Conservation (phyloP, 23 red algal species). For the Gracilaria caudata region DNA sequence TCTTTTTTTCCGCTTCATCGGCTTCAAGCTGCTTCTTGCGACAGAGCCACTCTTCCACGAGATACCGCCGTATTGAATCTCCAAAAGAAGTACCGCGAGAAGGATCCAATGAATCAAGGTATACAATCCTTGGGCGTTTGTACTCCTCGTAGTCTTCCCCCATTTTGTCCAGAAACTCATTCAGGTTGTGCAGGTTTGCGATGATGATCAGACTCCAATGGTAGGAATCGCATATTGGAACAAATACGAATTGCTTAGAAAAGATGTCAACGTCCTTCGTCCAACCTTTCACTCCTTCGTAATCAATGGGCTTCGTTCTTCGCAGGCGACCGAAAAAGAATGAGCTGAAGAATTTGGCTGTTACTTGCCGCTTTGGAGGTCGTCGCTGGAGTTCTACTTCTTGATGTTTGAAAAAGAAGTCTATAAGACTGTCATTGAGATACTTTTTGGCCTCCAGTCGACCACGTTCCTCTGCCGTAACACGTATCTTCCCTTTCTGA, state of each 20-base stretch:
- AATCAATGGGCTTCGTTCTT: conserved; percentile 51
- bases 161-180: neutral
- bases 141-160: neutral
- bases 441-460: conserved; percentile 64
- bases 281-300: conserved; percentile 80
- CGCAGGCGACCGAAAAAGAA: conserved; percentile 85
- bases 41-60: conserved; percentile 72
- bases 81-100: conserved; percentile 45
- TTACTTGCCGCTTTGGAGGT: neutral
- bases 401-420: conserved; percentile 82
- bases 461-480: conserved; percentile 73
- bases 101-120: conserved; percentile 74
- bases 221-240: conserved; percentile 86
- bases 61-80: conserved; percentile 43
- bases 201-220: conserved; percentile 90
- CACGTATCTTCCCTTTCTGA: conserved; percentile 63
- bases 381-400: conserved; percentile 34
- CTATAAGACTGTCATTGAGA: conserved; percentile 87
- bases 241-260: conserved; percentile 72
- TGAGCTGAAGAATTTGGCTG: conserved; percentile 80
- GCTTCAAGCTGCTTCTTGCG: conserved; percentile 40
- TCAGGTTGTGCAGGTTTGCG: conserved; percentile 62
- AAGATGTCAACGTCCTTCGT: conserved; percentile 81
- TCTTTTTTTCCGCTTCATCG: conserved; percentile 2
- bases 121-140: conserved; percentile 62